Evolutionary conservation across 169 alveolate genomes (phyloP), one percentile per base, ranked within the genome.

Genomic region (Eimeria acervulina): DNA sequence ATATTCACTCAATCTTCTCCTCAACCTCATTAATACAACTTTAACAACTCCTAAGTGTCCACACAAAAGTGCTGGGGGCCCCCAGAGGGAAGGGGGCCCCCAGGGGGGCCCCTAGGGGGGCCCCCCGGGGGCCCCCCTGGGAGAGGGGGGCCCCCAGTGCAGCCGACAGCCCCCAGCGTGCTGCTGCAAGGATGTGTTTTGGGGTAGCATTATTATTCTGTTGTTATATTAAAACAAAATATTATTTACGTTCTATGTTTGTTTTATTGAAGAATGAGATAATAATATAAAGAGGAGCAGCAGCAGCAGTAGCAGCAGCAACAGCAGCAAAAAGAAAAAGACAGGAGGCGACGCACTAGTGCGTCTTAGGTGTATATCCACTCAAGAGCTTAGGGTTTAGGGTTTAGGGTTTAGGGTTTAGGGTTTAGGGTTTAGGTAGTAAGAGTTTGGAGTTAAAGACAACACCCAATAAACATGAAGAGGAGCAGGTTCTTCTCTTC

Each of bases 391-490:
- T n/a, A 72, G 23, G 47, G 84, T 72, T 36, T 33, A 40, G 84
- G 28, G 84, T 72, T 36, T 72, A 36, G 52, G n/a, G 52, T 72
- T 72, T 72, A 72, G 84, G 52, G 84, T 72, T 33, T 72, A 72
- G 44, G 47, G 74, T 61, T 61, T 61, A 61, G 13, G 74, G 74
- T 61, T 19, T 61, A 61, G 31, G 38, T 61, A 61, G 2, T 61
- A 4, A 61, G 31, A 61, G 38, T 2, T 12, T 61, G 2, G 8
- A 23, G 15, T 36, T 1, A n/a, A 3, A 26, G 31, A 19, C 36
- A 61, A 19, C 74, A 19, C 38, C 4, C 2, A 61, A 61, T 26
- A 61, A 61, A 61, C 74, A 61, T 61, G 74, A 19, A 61, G 74
- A 61, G 38, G 12, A 1, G 26, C 2, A 19, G 38, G 12, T 4